Evolutionary conservation across 1,284 basidiomycete species (phyloP).

Genomic region (Apiotrichum sp.): DNA sequence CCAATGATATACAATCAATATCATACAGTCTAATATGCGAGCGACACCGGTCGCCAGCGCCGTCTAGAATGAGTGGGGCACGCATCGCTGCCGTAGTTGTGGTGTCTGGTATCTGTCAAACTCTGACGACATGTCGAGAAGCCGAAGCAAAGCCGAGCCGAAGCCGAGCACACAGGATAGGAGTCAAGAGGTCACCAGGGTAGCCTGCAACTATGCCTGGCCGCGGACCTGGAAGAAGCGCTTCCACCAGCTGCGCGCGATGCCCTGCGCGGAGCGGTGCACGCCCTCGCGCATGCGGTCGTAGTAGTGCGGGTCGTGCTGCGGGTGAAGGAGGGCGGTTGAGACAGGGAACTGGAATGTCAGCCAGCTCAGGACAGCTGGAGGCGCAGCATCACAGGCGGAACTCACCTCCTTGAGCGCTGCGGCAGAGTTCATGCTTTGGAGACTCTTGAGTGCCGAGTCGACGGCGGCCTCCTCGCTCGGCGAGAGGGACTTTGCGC

Average conservation of each 20-base stretch:
- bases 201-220: conserved; percentile 18
- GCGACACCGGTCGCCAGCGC: no score
- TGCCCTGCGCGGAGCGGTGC: conserved; percentile 29
- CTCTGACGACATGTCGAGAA: no score
- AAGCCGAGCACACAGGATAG: no score
- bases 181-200: no score
- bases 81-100: no score
- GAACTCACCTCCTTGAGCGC: conserved; percentile 30
- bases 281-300: conserved; percentile 39
- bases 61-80: no score
- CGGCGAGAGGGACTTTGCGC: background rate
- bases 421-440: conserved; percentile 20
- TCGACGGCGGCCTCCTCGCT: conserved; percentile 16
- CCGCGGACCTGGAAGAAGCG: conserved; percentile 43
- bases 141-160: no score
- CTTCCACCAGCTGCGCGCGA: conserved; percentile 42
- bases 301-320: conserved; percentile 40
- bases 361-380: background rate
- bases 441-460: conserved; percentile 19
- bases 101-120: no score
- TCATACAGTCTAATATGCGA: background rate
- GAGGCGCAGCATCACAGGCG: no score
- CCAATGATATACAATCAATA: conserved; percentile 5
- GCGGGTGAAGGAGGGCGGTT: conserved; percentile 24
- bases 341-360: conserved; percentile 32